Percentiles rank a stretch among this genome's conserved stretches.
Conservation (phyloP, 148 eudicot genomes). For the Fallopia convolvulus region DNA sequence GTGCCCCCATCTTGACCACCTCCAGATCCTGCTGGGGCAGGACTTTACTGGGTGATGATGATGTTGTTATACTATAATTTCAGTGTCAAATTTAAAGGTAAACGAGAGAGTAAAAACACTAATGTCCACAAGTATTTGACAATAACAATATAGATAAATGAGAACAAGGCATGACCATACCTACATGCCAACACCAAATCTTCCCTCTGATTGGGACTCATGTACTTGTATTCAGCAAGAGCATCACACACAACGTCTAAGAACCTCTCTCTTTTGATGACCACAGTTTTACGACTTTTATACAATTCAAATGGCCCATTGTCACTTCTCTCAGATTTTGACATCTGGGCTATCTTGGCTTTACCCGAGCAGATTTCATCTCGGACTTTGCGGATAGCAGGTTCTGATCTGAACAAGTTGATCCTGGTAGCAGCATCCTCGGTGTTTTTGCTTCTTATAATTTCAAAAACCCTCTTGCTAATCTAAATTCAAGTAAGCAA, state of each 20-base stretch:
- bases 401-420: constrained; percentile 21
- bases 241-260: constrained; percentile 81
- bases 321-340: constrained; percentile 30
- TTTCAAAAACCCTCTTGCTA: constrained; percentile 81
- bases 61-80: neutral
- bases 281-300: constrained; percentile 73
- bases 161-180: constrained; percentile 23
- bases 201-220: constrained; percentile 83
- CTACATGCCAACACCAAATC: constrained; percentile 96
- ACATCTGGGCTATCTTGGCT: constrained; percentile 20
- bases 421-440: constrained; percentile 30
- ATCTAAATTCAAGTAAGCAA: constrained; percentile 36
- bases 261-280: constrained; percentile 60
- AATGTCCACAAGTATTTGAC: neutral
- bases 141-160: neutral
- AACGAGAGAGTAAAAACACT: neutral
- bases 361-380: constrained; percentile 21
- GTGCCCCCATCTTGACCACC: too few species aligned
- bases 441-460: constrained; percentile 49
- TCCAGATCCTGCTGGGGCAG: too few species aligned
- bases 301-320: constrained; percentile 63
- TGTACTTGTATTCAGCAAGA: constrained; percentile 84
- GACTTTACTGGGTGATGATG: too few species aligned
- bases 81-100: neutral
- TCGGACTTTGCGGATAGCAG: constrained; percentile 9